Evolutionary conservation across 371 early-diverging fungal species (phyloP).

Genomic region (Zopfochytrium polystomum): DNA sequence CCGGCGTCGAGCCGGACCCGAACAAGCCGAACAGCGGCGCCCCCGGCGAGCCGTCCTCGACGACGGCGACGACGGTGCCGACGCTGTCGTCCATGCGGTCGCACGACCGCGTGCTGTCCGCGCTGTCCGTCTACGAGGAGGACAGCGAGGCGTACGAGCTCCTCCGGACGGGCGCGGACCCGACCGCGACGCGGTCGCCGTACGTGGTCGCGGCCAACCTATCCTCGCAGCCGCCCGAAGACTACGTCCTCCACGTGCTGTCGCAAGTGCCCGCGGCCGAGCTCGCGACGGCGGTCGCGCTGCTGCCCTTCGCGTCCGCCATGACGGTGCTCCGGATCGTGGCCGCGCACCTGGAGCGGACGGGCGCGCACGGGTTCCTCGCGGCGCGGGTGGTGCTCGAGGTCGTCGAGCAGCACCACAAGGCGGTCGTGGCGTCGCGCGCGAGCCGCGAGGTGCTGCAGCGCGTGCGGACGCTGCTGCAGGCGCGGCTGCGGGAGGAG

Average conservation of each 20-base stretch:
- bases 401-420: constrained; percentile 76
- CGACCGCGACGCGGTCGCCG: too few relatives aligned
- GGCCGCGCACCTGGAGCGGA: constrained; percentile 74
- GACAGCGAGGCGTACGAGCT: constrained; percentile 69
- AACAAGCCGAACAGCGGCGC: too few relatives aligned
- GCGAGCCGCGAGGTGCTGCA: constrained; percentile 60
- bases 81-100: too few relatives aligned
- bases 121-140: too few relatives aligned
- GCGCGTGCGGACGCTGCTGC: constrained; percentile 64
- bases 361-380: constrained; percentile 72
- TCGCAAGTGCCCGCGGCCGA: constrained; percentile 77
- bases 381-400: constrained; percentile 77
- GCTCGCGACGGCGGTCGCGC: constrained; percentile 83
- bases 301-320: constrained; percentile 78
- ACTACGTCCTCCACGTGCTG: constrained; percentile 73
- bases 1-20: constrained; percentile 30
- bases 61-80: background rate
- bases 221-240: constrained; percentile 64
- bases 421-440: constrained; percentile 32
- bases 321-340: constrained; percentile 71
- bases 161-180: too few relatives aligned
- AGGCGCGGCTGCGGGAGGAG: constrained; percentile 61
- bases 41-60: background rate
- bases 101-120: too few relatives aligned
- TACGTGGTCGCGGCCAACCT: constrained; percentile 64